Base-by-base conservation (phyloP, 2,329 filamentous ascomycete genomes). In the Didymella sp. region DNA sequence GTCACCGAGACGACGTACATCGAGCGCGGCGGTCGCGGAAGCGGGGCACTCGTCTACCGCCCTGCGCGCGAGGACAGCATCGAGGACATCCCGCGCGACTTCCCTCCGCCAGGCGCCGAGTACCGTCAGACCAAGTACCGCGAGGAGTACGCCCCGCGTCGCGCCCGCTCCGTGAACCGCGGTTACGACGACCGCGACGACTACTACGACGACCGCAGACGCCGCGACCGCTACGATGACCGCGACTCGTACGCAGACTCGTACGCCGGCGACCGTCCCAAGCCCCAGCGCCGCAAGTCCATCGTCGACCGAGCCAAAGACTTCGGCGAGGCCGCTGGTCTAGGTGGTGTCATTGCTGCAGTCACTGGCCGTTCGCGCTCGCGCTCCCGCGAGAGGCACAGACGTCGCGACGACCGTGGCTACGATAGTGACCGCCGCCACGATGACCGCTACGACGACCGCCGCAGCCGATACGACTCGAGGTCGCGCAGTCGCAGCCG, bases 61-160 rank as follows among this genome's bases (percentile, higher is more conserved):
- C 76, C 80, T 46, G 63, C 62, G n/a, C 87, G 89, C 62, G 88
- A 93, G 73, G 89, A 92, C 69, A 92, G 89, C 75, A 87, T 96
- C 71, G 93, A 96, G 78, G 91, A 96, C 77, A 87, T 96, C 58
- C 86, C 87, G 62, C 87, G 92, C 64, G 90, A 96, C 66, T 96
- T 96, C 69, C 91, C 91, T 28, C 90, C 91, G 6, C 89, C 88
- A 6, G 87, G 69, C 72, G 74, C 69, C 71, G 77, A 80, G 66
- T 78, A 78, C 64, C 76, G 77, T 27, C 77, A 78, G 45, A 77
- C 78, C 47, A 77, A 73, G 59, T 80, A 81, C 64, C 76, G 82
- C 62, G 81, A 83, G 65, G 76, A 79, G 53, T 78, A 79, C 60
- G 76, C 75, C 52, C 74, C 77, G 47, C 84, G 85, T 64, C 85